These are phyloP conservation scores for Colletotrichum siamense DNA, from an alignment of 2,329 filamentous ascomycete species.

Conservation along the genomic window DNA sequence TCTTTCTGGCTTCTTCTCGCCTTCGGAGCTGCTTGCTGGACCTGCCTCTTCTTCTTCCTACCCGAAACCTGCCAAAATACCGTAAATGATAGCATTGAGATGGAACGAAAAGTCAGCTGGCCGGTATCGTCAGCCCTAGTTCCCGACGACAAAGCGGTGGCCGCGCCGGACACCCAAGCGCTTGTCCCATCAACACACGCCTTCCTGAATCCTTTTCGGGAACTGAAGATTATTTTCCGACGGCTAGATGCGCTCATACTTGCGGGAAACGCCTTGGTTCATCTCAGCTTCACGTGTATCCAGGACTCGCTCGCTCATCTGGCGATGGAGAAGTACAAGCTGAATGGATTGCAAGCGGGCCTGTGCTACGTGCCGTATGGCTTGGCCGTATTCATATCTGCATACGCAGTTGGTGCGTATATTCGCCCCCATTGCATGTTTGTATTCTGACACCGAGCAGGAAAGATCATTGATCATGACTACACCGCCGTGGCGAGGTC, in stretches of 20 bases:
- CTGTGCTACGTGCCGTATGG: neutral
- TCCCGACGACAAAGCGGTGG: neutral
- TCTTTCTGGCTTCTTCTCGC: neutral
- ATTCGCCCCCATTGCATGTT: neutral
- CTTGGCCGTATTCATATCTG: neutral
- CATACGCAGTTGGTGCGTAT: neutral
- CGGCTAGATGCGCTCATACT: neutral
- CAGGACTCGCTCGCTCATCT: neutral
- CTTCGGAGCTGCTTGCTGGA: neutral
- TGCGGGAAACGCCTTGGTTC: neutral
- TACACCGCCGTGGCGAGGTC: neutral
- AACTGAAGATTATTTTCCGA: neutral
- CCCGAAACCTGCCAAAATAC: slow-evolving; percentile 29
- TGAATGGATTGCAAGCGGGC: neutral
- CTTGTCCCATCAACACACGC: neutral
- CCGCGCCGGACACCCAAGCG: neutral
- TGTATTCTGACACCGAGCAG: neutral
- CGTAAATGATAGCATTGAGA: neutral
- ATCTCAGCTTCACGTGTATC: neutral
- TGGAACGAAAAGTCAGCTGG: neutral
- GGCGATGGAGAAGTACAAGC: neutral
- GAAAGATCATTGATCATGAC: neutral
- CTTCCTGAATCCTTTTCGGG: neutral
- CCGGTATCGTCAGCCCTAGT: neutral
- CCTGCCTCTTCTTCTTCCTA: slow-evolving; percentile 28